Evolutionary conservation across 495 filamentous ascomycete species (phyloP).

Genomic region (Hyphodiscus hymeniophilus): DNA sequence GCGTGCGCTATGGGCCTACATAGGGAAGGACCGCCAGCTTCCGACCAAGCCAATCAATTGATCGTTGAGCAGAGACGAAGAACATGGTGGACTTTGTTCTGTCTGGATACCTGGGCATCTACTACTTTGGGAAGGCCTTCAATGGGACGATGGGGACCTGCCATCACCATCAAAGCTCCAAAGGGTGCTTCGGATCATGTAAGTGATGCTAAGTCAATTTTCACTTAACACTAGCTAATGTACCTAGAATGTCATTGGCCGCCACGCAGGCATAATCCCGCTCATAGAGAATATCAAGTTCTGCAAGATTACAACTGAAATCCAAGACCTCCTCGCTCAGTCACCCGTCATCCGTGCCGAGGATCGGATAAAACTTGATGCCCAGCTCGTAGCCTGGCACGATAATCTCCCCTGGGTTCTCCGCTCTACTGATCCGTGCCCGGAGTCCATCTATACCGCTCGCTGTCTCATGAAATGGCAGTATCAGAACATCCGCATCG

Average conservation of each 20-base stretch:
- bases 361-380: conserved; percentile 57
- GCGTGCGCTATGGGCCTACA: conserved; percentile 66
- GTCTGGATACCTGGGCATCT: conserved; percentile 71
- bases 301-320: conserved; percentile 68
- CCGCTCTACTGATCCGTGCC: conserved; percentile 58
- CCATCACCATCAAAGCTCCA: conserved; percentile 64
- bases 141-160: conserved; percentile 64
- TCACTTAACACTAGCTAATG: not conserved
- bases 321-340: conserved; percentile 68
- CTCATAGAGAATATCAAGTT: conserved; percentile 72
- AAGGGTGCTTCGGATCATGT: conserved; percentile 28
- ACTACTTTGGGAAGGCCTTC: conserved; percentile 72
- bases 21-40: conserved; percentile 53
- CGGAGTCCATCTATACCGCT: conserved; percentile 59
- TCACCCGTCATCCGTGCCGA: conserved; percentile 56
- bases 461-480: conserved; percentile 77
- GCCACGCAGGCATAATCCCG: conserved; percentile 57
- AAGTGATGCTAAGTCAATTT: not conserved
- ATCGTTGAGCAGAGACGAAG: conserved; percentile 57
- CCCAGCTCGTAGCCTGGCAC: conserved; percentile 63
- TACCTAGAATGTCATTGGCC: conserved; percentile 36
- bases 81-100: conserved; percentile 77
- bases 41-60: conserved; percentile 35
- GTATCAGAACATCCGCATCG: conserved; percentile 69
- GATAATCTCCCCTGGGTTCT: conserved; percentile 64